phyloP scores from a whole-genome alignment of 2,329 filamentous ascomycete species.

The Lecanicillium sp. region DNA sequence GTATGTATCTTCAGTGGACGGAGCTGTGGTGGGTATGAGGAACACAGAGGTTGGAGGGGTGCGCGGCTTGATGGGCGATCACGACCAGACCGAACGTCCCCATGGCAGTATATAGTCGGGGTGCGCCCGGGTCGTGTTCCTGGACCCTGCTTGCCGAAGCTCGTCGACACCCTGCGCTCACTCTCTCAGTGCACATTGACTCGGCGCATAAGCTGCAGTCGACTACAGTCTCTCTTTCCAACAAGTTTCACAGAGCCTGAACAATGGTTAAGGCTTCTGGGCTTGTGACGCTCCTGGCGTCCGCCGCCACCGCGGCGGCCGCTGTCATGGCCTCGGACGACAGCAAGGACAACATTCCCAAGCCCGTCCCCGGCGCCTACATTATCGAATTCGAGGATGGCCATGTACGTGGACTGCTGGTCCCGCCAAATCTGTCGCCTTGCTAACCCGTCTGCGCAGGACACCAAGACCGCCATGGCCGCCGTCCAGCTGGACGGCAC shows the following conservation, averaged over 20 bases:
- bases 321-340: background rate
- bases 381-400: constrained; percentile 49
- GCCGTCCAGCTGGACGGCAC: constrained; percentile 34
- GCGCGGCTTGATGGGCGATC: too few species aligned
- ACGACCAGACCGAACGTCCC: too few species aligned
- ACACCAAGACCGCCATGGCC: constrained; percentile 34
- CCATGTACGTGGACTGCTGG: constrained; percentile 30
- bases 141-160: background rate
- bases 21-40: too few species aligned
- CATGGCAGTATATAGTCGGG: too few species aligned
- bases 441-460: background rate
- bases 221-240: too few species aligned
- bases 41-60: too few species aligned
- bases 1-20: too few species aligned
- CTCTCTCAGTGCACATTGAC: background rate
- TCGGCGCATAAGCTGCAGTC: background rate
- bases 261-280: constrained; percentile 32
- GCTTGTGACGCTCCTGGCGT: constrained; percentile 31
- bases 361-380: constrained; percentile 40
- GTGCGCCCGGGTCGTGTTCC: too few species aligned
- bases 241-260: too few species aligned
- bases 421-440: background rate
- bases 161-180: background rate
- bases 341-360: background rate
- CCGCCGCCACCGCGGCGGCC: constrained; percentile 25